Base-by-base conservation (phyloP, 2,329 filamentous ascomycete species). In the Aspergillus amoenus region DNA sequence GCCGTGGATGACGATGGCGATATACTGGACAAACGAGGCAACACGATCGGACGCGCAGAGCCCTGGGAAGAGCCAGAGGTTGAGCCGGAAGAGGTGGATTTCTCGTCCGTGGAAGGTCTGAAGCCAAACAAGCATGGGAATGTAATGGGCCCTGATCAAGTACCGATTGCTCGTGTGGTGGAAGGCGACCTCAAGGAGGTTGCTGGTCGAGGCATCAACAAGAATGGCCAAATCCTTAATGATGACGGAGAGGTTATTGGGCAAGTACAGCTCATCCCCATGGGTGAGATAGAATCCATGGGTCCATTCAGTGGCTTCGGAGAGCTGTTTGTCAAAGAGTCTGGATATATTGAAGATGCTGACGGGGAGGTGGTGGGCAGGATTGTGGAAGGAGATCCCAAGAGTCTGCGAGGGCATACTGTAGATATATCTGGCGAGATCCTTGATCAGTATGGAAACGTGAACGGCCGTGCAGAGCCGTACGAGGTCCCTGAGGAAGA, bases 341-440 rank as follows among this genome's bases (percentile, higher is more conserved):
- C 83, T 54, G 83, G 82, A 55, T 79, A 81, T 43, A 82, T 85
- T 55, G 80, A 96, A 80, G 82, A 96, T 84, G 72, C 88, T 82
- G 81, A 96, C 81, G 90, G 88, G 40, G 85, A 89, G 60, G 81
- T 89, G 21, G 89, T 94, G 48, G 91, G 91, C 22, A 80, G 86
- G 37, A 81, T 93, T 34, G 78, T 83, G 5, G 84, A 86, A 46
- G 91, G 90, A 2, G 88, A 94, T 52, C 72, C 82, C 37, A 91
- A 91, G 80, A 78, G 80, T 48, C 82, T 95, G 1, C 84, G 87
- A 39, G 91, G 91, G 15, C 87, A 90, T 45, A 67, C 79, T 5
- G 90, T 95, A 21, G 91, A 94, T 56, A 87, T 90, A 59, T 90
- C 94, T 61, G 91, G 91, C 30, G 90, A 94, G 56, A 86, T 95